Conservation (phyloP, 176 grass and related monocot species). For the Chrysopogon serrulatus region DNA sequence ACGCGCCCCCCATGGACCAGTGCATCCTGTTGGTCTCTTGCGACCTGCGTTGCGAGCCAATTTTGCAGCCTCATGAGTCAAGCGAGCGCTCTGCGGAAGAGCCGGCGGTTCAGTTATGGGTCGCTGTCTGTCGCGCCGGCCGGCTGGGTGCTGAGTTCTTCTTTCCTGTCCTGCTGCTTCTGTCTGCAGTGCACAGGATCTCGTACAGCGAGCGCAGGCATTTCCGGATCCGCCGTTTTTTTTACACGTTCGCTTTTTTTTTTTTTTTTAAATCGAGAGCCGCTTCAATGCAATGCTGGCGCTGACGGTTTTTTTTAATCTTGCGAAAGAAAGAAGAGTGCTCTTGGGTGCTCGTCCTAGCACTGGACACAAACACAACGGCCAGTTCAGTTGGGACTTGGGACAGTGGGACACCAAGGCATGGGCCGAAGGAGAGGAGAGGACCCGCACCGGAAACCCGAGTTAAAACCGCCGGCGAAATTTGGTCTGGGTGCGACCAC, state of each 20-base stretch:
- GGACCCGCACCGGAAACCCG: background rate
- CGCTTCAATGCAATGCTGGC: too few relatives aligned
- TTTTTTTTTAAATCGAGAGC: too few relatives aligned
- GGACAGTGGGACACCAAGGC: background rate
- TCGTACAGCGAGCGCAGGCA: background rate
- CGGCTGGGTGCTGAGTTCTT: background rate
- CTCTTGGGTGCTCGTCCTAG: background rate
- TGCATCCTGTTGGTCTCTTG: background rate
- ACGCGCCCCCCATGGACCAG: background rate
- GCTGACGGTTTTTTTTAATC: too few relatives aligned
- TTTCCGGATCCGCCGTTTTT: background rate
- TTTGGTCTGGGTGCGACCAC: background rate
- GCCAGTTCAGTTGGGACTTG: background rate
- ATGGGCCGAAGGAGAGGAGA: background rate
- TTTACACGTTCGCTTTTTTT: background rate
- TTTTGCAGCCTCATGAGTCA: background rate
- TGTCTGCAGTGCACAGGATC: background rate
- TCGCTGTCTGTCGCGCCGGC: slow-evolving; percentile 9
- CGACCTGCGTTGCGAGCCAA: background rate
- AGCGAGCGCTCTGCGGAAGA: too few relatives aligned
- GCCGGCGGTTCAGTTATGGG: background rate
- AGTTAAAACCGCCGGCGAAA: background rate
- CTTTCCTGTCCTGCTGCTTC: background rate
- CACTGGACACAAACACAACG: background rate
- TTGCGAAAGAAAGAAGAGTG: too few relatives aligned